Conservation (phyloP, 345 rosid species). For the Brassica rapa region DNA sequence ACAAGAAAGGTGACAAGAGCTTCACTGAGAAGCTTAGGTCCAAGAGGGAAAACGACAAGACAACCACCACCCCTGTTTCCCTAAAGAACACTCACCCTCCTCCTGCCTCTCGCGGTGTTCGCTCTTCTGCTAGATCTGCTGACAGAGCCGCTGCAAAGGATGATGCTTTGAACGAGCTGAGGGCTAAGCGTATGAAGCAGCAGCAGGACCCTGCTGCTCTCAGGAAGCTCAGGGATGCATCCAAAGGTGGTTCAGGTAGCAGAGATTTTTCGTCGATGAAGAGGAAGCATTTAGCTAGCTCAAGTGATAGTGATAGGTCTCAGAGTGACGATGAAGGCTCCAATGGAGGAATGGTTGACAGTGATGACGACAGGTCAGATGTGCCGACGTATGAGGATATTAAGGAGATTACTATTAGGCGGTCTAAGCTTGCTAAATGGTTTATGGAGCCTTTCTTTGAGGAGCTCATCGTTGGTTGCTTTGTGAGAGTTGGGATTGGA, state of each 20-base stretch:
- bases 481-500: slow-evolving; percentile 93
- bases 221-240: slow-evolving; percentile 72
- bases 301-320: slow-evolving; percentile 83
- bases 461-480: slow-evolving; percentile 92
- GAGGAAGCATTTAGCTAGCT: slow-evolving; percentile 58
- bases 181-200: slow-evolving; percentile 91
- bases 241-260: slow-evolving; percentile 63
- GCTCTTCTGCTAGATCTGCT: slow-evolving; percentile 87
- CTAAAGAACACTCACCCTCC: slow-evolving; percentile 58
- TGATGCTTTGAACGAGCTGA: slow-evolving; percentile 82
- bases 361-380: slow-evolving; percentile 84
- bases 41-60: slow-evolving; percentile 72
- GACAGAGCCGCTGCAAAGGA: slow-evolving; percentile 96
- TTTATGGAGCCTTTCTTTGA: slow-evolving; percentile 99
- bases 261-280: slow-evolving; percentile 69
- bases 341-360: slow-evolving; percentile 80
- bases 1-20: slow-evolving; percentile 86
- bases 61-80: slow-evolving; percentile 35
- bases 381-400: slow-evolving; percentile 76
- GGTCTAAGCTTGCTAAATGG: slow-evolving; percentile 96
- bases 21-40: slow-evolving; percentile 80
- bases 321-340: slow-evolving; percentile 90
- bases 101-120: slow-evolving; percentile 65
- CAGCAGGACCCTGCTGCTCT: slow-evolving; percentile 93
- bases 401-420: slow-evolving; percentile 77